A percentile compares a stretch with the other conserved stretches of the same genome.
phyloP scores from a whole-genome alignment of 176 grass and related monocot species.

The Oryza officinalis region DNA sequence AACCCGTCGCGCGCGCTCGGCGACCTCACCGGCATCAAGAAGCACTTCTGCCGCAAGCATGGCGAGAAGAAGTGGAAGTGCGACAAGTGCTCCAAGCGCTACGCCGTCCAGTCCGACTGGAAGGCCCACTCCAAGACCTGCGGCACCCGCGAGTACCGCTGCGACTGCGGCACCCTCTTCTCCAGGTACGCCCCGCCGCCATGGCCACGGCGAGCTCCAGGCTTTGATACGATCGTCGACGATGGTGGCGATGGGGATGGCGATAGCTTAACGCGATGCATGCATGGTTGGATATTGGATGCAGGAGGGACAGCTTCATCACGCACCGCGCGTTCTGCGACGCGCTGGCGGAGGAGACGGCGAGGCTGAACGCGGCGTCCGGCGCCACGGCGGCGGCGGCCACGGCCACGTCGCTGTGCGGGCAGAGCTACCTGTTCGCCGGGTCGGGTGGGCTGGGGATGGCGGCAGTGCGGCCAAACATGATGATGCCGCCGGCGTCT shows the following conservation, averaged over 20 bases:
- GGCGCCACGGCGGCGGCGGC: background rate
- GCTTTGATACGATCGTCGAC: background rate
- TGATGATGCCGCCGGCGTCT: slow-evolving; percentile 26
- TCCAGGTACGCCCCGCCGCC: slow-evolving; percentile 39
- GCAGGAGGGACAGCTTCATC: slow-evolving; percentile 86
- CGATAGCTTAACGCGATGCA: background rate
- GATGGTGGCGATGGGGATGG: background rate
- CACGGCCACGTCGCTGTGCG: slow-evolving; percentile 18
- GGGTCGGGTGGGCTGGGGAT: slow-evolving; percentile 3
- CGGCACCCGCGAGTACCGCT: slow-evolving; percentile 84
- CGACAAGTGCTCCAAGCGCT: slow-evolving; percentile 84
- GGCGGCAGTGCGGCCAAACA: slow-evolving; percentile 27
- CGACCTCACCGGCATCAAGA: slow-evolving; percentile 96
- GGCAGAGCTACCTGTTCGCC: slow-evolving; percentile 39
- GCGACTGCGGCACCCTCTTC: slow-evolving; percentile 90
- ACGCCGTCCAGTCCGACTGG: slow-evolving; percentile 98
- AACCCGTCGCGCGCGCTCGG: slow-evolving; percentile 77
- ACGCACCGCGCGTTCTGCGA: slow-evolving; percentile 94
- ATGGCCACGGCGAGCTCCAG: background rate
- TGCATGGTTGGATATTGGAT: background rate
- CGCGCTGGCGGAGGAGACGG: slow-evolving; percentile 79
- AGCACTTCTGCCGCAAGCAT: slow-evolving; percentile 98
- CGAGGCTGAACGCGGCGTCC: slow-evolving; percentile 50
- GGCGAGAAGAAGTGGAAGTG: slow-evolving; percentile 99
- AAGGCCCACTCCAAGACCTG: slow-evolving; percentile 95